phyloP scores from a whole-genome alignment of 1,284 basidiomycete species.

The Heterobasidion parviporum region DNA sequence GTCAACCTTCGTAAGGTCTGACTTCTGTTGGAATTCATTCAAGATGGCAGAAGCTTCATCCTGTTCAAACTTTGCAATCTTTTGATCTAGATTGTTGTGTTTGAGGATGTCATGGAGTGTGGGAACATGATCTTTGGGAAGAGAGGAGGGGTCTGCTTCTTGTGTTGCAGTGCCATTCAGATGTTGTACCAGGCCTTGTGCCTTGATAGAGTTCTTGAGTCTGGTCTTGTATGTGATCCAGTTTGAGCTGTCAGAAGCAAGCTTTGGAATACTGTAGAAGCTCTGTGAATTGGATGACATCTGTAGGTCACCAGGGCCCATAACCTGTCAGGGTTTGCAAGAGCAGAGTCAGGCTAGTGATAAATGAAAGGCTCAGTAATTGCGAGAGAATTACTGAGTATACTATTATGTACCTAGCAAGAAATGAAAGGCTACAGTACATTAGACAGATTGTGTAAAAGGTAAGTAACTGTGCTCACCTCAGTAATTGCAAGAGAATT shows the following conservation, averaged over 20 bases:
- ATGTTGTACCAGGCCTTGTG: neutral
- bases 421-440: neutral
- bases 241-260: neutral
- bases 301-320: neutral
- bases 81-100: neutral
- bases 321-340: neutral
- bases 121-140: neutral
- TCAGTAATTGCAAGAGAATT: neutral
- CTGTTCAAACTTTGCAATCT: neutral
- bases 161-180: neutral
- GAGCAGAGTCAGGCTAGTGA: neutral
- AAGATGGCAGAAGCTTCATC: neutral
- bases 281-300: neutral
- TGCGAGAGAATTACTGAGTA: neutral
- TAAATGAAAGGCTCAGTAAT: neutral
- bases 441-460: neutral
- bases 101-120: neutral
- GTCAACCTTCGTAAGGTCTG: slow-evolving; percentile 14
- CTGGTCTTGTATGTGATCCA: neutral
- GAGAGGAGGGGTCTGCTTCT: neutral
- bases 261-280: neutral
- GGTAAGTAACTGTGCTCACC: neutral
- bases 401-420: neutral
- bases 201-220: neutral
- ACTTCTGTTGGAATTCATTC: slow-evolving; percentile 10